Conservation (phyloP, 2,329 filamentous ascomycete species). For the Colletotrichum horii region DNA sequence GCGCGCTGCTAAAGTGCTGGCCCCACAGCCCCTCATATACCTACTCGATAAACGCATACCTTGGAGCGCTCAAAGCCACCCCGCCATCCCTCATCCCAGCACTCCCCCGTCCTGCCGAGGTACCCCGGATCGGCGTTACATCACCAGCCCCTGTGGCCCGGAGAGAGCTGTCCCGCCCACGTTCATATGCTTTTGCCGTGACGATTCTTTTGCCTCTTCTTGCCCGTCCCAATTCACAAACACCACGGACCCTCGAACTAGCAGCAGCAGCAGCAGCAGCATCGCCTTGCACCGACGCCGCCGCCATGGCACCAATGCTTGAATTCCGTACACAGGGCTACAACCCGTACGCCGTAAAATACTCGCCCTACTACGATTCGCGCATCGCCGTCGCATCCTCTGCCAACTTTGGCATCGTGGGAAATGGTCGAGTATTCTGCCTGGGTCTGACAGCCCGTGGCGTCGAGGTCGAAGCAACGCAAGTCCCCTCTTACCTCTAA, state of each 20-base stretch:
- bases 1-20: background rate
- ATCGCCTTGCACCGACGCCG: background rate
- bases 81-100: background rate
- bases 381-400: constrained; percentile 87
- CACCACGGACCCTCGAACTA: background rate
- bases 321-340: constrained; percentile 93
- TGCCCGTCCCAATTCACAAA: background rate
- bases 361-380: constrained; percentile 97
- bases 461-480: constrained; percentile 85
- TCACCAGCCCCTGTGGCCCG: constrained; percentile 8
- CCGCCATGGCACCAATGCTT: constrained; percentile 69
- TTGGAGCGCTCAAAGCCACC: background rate
- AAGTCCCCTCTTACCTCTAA: constrained; percentile 25
- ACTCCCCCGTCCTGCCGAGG: constrained; percentile 15
- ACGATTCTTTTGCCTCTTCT: background rate
- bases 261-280: background rate
- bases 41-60: constrained; percentile 12
- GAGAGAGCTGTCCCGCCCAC: constrained; percentile 15
- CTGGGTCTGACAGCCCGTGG: constrained; percentile 83
- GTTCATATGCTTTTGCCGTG: constrained; percentile 7
- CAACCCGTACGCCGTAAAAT: constrained; percentile 97
- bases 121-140: constrained; percentile 21
- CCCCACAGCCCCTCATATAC: background rate
- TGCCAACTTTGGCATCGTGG: constrained; percentile 97
- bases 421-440: constrained; percentile 89